Evolutionary conservation across 2,329 filamentous ascomycete species (phyloP).

Genomic region (Colletotrichum musae): DNA sequence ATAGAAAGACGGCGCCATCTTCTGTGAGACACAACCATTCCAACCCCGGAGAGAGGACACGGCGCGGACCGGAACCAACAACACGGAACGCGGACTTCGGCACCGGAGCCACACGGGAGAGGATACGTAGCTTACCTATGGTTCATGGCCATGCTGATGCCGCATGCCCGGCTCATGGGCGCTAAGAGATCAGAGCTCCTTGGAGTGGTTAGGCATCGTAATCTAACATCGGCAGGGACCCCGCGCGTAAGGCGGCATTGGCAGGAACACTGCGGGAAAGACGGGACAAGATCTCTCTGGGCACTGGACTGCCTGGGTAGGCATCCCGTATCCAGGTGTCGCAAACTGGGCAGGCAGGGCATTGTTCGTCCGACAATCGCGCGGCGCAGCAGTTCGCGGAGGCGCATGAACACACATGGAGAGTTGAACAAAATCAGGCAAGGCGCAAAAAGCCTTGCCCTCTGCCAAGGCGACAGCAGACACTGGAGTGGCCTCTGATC

Average conservation of each 20-base stretch:
- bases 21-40: too few relatives aligned
- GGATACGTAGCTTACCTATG: too few relatives aligned
- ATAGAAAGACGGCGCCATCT: too few relatives aligned
- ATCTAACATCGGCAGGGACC: background rate
- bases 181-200: background rate
- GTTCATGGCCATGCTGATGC: too few relatives aligned
- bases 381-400: conserved; percentile 4
- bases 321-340: background rate
- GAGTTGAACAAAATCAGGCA: background rate
- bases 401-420: background rate
- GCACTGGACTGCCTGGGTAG: background rate
- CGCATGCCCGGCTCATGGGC: too few relatives aligned
- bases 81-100: too few relatives aligned
- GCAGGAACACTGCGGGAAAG: background rate
- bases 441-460: background rate
- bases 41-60: too few relatives aligned
- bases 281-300: background rate
- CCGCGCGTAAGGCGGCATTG: conserved; percentile 11
- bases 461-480: background rate
- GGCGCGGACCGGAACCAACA: too few relatives aligned
- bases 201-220: too few relatives aligned
- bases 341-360: background rate
- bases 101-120: too few relatives aligned
- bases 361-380: background rate
- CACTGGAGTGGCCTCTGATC: too few relatives aligned